Evolutionary conservation across 352 stramenopile species (phyloP).

Genomic region (Globisporangium splendens): DNA sequence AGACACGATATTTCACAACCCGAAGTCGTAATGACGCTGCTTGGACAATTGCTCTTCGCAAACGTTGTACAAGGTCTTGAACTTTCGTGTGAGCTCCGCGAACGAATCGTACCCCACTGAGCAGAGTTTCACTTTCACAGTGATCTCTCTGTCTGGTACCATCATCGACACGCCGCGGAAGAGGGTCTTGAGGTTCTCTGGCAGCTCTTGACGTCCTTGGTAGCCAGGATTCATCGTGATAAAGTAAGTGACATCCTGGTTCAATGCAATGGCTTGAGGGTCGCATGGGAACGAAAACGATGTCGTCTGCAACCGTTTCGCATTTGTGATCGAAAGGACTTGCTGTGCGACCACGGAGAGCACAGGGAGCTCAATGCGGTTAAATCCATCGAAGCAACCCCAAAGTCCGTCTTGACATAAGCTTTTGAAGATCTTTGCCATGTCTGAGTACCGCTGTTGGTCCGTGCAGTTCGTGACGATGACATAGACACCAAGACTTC

Average conservation of each 20-base stretch:
- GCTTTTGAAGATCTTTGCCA: slow-evolving; percentile 93
- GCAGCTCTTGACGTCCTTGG: slow-evolving; percentile 88
- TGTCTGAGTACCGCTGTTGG: slow-evolving; percentile 88
- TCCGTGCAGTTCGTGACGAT: slow-evolving; percentile 94
- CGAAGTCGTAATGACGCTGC: slow-evolving; percentile 94
- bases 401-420: slow-evolving; percentile 90
- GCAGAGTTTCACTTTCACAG: slow-evolving; percentile 93
- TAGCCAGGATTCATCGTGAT: slow-evolving; percentile 96
- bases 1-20: slow-evolving; percentile 92
- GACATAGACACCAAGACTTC: slow-evolving; percentile 88
- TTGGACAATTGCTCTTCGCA: slow-evolving; percentile 93
- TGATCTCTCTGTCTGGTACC: slow-evolving; percentile 96
- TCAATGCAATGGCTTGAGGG: slow-evolving; percentile 47
- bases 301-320: slow-evolving; percentile 45
- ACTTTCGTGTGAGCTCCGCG: slow-evolving; percentile 93
- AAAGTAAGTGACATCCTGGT: slow-evolving; percentile 74
- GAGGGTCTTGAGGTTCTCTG: slow-evolving; percentile 90
- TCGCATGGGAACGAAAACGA: slow-evolving; percentile 72
- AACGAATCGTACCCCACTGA: slow-evolving; percentile 90
- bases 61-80: slow-evolving; percentile 94
- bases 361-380: slow-evolving; percentile 91
- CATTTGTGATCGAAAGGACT: slow-evolving; percentile 84
- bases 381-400: slow-evolving; percentile 93
- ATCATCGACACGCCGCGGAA: slow-evolving; percentile 97
- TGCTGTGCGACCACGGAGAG: slow-evolving; percentile 92